Evolutionary conservation across 768 basidiomycete species (phyloP).

Genomic region (Termitomyces eurrhizus): DNA sequence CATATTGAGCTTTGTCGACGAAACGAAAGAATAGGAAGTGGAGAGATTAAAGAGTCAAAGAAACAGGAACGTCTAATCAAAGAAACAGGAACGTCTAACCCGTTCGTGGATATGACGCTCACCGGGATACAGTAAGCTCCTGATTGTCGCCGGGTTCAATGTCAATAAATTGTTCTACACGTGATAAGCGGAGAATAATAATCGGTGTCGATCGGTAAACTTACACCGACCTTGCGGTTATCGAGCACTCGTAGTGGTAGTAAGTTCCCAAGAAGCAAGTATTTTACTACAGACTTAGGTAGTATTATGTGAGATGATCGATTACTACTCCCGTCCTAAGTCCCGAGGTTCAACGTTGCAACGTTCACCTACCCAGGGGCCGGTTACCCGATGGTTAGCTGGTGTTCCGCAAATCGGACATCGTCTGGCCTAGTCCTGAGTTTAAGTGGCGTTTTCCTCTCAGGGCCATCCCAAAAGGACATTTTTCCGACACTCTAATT

Average conservation of each 20-base stretch:
- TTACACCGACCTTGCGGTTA: not conserved
- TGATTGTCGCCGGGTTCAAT: conserved; percentile 7
- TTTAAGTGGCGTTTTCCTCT: conserved; percentile 1
- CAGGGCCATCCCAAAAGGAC: not conserved
- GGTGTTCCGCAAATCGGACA: not conserved
- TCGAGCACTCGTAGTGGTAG: not conserved
- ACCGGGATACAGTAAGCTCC: conserved; percentile 5
- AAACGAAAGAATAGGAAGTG: not conserved
- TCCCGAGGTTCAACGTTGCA: not conserved
- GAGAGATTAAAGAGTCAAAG: not conserved
- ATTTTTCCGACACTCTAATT: not conserved
- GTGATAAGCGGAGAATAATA: conserved; percentile 12
- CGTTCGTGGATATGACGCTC: conserved; percentile 4
- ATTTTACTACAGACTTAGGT: not conserved
- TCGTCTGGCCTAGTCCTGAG: not conserved
- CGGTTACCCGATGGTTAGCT: conserved; percentile 1
- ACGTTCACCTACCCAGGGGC: no score
- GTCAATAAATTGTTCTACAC: conserved; percentile 7
- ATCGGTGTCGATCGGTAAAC: not conserved
- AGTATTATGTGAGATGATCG: not conserved
- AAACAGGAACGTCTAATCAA: conserved; percentile 3
- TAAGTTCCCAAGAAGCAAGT: not conserved
- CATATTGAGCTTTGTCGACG: conserved; percentile 31
- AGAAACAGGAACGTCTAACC: conserved; percentile 4
- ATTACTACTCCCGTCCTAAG: not conserved